These are phyloP conservation scores for Backusella tuberculispora DNA, from an alignment of 192 early-diverging fungal species.

Conservation along the genomic window DNA sequence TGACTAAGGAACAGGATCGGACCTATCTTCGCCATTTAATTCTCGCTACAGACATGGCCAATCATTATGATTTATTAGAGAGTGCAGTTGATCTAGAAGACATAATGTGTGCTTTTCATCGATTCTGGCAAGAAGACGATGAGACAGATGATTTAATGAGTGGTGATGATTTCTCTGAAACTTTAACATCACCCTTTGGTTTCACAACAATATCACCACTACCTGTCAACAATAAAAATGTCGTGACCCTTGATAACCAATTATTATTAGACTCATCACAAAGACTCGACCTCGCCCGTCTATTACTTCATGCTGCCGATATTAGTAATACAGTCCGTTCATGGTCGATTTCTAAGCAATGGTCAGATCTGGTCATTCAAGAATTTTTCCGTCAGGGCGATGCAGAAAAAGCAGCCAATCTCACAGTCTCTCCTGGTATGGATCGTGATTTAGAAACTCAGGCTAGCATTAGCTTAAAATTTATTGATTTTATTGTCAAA, in stretches of 20 bases:
- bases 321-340: constrained; percentile 88
- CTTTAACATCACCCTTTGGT: constrained; percentile 45
- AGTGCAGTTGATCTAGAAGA: constrained; percentile 52
- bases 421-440: constrained; percentile 90
- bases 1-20: constrained; percentile 41
- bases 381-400: constrained; percentile 93
- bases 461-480: constrained; percentile 76
- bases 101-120: constrained; percentile 40
- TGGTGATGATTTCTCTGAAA: constrained; percentile 84
- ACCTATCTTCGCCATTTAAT: constrained; percentile 34
- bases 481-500: constrained; percentile 81
- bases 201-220: constrained; percentile 36
- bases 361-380: constrained; percentile 85
- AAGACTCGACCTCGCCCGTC: constrained; percentile 63
- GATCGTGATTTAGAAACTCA: constrained; percentile 75
- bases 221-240: constrained; percentile 13
- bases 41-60: constrained; percentile 7
- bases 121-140: constrained; percentile 59
- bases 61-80: constrained; percentile 45
- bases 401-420: constrained; percentile 68
- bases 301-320: constrained; percentile 85
- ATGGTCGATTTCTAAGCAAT: constrained; percentile 83
- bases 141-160: constrained; percentile 58
- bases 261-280: constrained; percentile 38
- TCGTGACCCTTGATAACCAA: neutral